These are phyloP conservation scores for Otatea glauca DNA, from an alignment of 176 grass and related monocot species.

Conservation along the genomic window DNA sequence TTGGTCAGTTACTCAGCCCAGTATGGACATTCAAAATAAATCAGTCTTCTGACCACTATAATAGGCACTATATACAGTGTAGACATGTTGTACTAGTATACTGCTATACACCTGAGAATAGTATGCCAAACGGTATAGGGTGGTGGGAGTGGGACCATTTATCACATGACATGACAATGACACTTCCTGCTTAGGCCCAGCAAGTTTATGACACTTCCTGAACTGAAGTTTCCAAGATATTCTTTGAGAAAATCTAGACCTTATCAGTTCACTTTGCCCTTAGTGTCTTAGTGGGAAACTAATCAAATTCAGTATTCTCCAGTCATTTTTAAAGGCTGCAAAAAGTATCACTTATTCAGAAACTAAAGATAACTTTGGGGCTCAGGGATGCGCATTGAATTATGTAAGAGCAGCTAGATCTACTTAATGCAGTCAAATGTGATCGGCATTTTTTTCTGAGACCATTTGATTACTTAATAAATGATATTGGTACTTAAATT, in stretches of 20 bases:
- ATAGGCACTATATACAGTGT: neutral
- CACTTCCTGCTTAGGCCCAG: neutral
- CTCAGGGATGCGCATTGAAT: slow-evolving; percentile 3
- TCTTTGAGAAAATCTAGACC: neutral
- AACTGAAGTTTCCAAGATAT: slow-evolving; percentile 27
- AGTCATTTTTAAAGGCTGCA: neutral
- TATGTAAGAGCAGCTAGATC: slow-evolving; percentile 20
- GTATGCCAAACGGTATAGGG: neutral
- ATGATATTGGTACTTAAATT: slow-evolving; percentile 25
- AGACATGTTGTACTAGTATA: slow-evolving; percentile 4
- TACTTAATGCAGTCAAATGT: neutral
- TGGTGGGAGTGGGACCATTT: neutral
- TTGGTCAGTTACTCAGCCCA: slow-evolving; percentile 1
- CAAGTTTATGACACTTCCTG: neutral
- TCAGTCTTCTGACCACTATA: slow-evolving; percentile 20
- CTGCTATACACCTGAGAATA: slow-evolving; percentile 7
- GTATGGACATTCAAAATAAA: slow-evolving; percentile 35
- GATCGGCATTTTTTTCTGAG: slow-evolving; percentile 2
- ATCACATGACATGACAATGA: neutral
- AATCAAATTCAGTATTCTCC: slow-evolving; percentile 19
- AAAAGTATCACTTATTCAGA: slow-evolving; percentile 19
- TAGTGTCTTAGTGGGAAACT: slow-evolving; percentile 15
- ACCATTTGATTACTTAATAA: slow-evolving; percentile 29
- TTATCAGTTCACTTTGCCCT: neutral
- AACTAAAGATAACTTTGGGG: slow-evolving; percentile 12